Percentiles rank a stretch among this genome's conserved stretches.
Evolutionary conservation across 495 filamentous ascomycete species (phyloP).

Genomic region (Penicillium argentinense): DNA sequence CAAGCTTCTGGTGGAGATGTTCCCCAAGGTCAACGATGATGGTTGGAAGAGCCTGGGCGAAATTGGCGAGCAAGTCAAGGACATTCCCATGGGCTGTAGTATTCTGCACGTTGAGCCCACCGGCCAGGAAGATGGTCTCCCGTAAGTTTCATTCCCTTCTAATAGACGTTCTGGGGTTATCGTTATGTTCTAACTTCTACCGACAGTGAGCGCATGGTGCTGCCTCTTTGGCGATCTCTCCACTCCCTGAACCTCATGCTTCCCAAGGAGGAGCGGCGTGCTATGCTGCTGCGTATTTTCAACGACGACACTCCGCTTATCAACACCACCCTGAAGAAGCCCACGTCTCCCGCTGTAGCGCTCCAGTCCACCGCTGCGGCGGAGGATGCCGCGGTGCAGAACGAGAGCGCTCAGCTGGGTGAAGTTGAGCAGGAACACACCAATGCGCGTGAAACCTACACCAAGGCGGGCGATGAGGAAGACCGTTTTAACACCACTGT

Average conservation of each 20-base stretch:
- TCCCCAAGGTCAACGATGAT: conserved; percentile 70
- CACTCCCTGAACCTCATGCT: conserved; percentile 92
- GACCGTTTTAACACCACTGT: conserved; percentile 46
- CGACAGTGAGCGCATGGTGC: conserved; percentile 69
- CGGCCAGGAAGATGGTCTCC: conserved; percentile 66
- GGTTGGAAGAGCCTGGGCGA: conserved; percentile 78
- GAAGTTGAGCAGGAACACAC: conserved; percentile 40
- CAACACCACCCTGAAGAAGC: conserved; percentile 46
- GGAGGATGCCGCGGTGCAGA: conserved; percentile 36
- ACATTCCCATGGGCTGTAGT: conserved; percentile 87
- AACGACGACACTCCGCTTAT: conserved; percentile 75
- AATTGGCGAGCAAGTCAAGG: conserved; percentile 78
- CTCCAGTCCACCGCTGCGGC: conserved; percentile 29
- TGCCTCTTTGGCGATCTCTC: conserved; percentile 89
- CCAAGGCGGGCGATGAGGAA: conserved; percentile 43
- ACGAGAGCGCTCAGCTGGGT: conserved; percentile 38
- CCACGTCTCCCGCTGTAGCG: conserved; percentile 18
- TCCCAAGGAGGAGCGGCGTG: conserved; percentile 90
- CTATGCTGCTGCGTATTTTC: conserved; percentile 87
- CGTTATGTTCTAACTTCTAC: conserved; percentile 13
- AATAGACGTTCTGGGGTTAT: background rate
- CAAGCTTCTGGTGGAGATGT: conserved; percentile 87
- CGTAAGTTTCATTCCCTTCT: conserved; percentile 33
- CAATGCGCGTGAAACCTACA: conserved; percentile 39
- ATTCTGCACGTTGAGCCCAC: conserved; percentile 78